A percentile compares a stretch with the other conserved stretches of the same genome.
These are phyloP conservation scores for Penicillium crustosum DNA, from an alignment of 2,329 filamentous ascomycete species.

Conservation along the genomic window DNA sequence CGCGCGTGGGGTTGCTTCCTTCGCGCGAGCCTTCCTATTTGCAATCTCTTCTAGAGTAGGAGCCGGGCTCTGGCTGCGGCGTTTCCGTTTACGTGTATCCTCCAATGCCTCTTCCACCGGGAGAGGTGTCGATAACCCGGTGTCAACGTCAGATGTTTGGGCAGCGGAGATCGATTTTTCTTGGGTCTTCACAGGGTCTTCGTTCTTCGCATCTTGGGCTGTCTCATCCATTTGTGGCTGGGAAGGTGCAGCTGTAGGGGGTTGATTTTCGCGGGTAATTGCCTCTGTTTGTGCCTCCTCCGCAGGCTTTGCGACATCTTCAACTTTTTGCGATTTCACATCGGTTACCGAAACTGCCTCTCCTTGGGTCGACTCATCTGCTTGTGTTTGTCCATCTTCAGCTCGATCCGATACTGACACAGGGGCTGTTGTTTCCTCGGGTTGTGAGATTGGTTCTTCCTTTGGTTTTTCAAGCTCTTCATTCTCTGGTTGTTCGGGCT, in stretches of 20 bases:
- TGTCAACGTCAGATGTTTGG: constrained; percentile 28
- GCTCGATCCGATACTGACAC: constrained; percentile 2
- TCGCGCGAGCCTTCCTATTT: constrained; percentile 57
- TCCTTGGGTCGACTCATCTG: constrained; percentile 3
- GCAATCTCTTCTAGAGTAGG: constrained; percentile 55
- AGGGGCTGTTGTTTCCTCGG: background rate
- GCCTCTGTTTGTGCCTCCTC: constrained; percentile 6
- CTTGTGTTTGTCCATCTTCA: constrained; percentile 11
- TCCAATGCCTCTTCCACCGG: constrained; percentile 44
- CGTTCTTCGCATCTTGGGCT: background rate
- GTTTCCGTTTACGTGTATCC: constrained; percentile 65
- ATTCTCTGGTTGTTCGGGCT: constrained; percentile 11
- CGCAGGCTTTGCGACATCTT: constrained; percentile 22
- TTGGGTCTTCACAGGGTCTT: constrained; percentile 22
- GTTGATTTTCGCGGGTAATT: background rate
- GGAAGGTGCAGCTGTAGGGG: background rate
- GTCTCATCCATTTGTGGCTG: background rate
- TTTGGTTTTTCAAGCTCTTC: constrained; percentile 11
- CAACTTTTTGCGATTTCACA: background rate
- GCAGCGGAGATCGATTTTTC: constrained; percentile 22
- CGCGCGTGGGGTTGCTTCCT: constrained; percentile 40
- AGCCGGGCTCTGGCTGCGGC: constrained; percentile 63
- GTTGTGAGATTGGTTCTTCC: constrained; percentile 4
- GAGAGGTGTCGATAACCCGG: constrained; percentile 30
- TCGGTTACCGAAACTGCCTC: background rate